Base-by-base conservation (phyloP, 2,329 filamentous ascomycete genomes). In the Colletotrichum lupini region DNA sequence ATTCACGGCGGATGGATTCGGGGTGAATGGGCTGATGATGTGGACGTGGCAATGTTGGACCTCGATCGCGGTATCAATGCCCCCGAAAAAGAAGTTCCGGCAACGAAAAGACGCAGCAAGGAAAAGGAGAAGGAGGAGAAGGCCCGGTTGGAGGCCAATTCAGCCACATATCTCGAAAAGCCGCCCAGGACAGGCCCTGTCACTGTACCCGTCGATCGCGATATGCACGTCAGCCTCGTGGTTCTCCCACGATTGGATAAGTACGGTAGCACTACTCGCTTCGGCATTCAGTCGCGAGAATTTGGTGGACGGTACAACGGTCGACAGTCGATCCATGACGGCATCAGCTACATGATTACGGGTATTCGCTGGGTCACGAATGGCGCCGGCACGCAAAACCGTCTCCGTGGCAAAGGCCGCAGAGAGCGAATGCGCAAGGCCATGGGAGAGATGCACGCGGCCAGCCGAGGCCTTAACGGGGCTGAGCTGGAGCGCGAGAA, bases 1-100 rank as follows among this genome's bases (percentile, higher is more conserved):
- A 96, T 99, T 58, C 97, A 99, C 81, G 92, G 92, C 1, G 97
- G 97, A 4, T 98, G 95, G 92, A 93, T 99, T 76, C 92, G 92
- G 55, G 96, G 96, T 42, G 94, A 95, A 77, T 98, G 95, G 93
- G 87, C 91, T 5, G 91, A 95, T 7, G 93, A 94, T 46, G 89
- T 97, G 1, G 93, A 97, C 77, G 86, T 90, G 1, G 85, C 87
- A 14, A 85, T 96, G 82, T 86, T 97, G 12, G 89, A 89, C 22
- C 82, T 92, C 3, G 86, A 88, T 28, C 78, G 81, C 60, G 79
- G 81, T 60, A 75, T 83, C 66, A 37, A 55, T 2, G 66, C 58
- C 5, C 62, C 66, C n/a, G 72, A 75, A 55, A 73, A 71, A 62
- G 73, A 75, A 4, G 22, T 64, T n/a, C 65, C 68, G 3, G 58